Percentiles rank a stretch among this genome's conserved stretches.
phyloP scores from a whole-genome alignment of 768 basidiomycete genomes.

The Leccinum truebloodii region DNA sequence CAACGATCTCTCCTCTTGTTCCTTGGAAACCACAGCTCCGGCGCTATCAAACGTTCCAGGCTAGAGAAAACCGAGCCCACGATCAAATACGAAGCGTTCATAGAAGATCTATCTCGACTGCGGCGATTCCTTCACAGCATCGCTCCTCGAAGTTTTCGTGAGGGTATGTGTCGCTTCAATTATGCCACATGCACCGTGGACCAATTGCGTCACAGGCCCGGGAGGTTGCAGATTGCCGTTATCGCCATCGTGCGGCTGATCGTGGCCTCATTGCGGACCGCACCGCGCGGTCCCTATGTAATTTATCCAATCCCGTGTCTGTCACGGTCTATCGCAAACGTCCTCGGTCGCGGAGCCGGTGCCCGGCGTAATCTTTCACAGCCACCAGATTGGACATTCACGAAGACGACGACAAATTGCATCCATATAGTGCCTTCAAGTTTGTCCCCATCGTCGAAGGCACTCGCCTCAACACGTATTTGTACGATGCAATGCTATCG shows the following conservation, averaged over 20 bases:
- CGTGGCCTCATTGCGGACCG: constrained; percentile 62
- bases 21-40: constrained; percentile 41
- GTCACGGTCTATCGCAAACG: constrained; percentile 50
- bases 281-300: constrained; percentile 62
- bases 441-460: constrained; percentile 46
- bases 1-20: neutral
- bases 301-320: constrained; percentile 55
- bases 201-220: constrained; percentile 29
- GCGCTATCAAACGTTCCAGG: constrained; percentile 67
- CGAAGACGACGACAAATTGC: constrained; percentile 67
- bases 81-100: constrained; percentile 75
- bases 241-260: constrained; percentile 52
- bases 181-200: neutral
- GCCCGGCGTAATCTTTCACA: constrained; percentile 39
- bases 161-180: constrained; percentile 50
- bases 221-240: constrained; percentile 78
- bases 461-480: constrained; percentile 53
- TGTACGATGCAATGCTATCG: constrained; percentile 61
- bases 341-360: constrained; percentile 38
- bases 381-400: constrained; percentile 57
- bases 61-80: constrained; percentile 63
- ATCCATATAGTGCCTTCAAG: constrained; percentile 37
- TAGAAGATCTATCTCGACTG: constrained; percentile 65
- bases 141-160: constrained; percentile 73
- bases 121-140: constrained; percentile 79